Evolutionary conservation across 306 rosid genomes (phyloP).

Genomic region (Arachis hypogaea): DNA sequence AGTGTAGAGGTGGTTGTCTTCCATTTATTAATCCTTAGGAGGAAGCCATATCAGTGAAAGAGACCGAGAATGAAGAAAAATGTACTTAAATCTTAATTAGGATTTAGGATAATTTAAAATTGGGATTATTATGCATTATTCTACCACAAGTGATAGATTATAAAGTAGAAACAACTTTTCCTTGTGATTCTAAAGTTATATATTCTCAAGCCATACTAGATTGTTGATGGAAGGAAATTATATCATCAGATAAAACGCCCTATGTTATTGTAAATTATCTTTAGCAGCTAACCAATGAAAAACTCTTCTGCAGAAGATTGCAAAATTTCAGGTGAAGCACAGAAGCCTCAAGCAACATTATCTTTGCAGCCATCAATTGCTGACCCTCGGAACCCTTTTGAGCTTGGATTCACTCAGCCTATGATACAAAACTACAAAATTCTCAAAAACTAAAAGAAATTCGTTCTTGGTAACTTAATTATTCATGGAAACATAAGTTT

Average conservation of each 20-base stretch:
- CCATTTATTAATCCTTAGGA: too few species aligned
- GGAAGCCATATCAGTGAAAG: too few species aligned
- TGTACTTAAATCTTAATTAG: too few species aligned
- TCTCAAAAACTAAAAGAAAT: not conserved
- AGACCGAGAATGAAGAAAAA: too few species aligned
- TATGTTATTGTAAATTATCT: not conserved
- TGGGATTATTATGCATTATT: not conserved
- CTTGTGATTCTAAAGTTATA: slow-evolving; percentile 7
- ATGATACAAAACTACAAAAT: slow-evolving; percentile 42
- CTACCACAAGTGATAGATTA: not conserved
- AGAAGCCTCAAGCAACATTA: slow-evolving; percentile 47
- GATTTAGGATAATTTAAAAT: too few species aligned
- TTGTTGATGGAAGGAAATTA: not conserved
- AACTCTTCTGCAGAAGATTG: slow-evolving; percentile 36
- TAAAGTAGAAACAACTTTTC: slow-evolving; percentile 4
- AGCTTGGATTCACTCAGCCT: slow-evolving; percentile 71
- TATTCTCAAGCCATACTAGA: not conserved
- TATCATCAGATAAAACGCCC: not conserved
- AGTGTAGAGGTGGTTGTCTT: not conserved
- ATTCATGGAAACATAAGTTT: slow-evolving; percentile 19
- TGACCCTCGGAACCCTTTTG: slow-evolving; percentile 40
- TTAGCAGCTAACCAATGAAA: not conserved
- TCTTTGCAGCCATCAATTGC: slow-evolving; percentile 52
- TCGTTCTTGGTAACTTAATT: not conserved
- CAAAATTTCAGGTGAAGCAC: slow-evolving; percentile 53